These are phyloP conservation scores for Leucocoprinus birnbaumii DNA, from an alignment of 768 basidiomycete genomes.

Conservation along the genomic window DNA sequence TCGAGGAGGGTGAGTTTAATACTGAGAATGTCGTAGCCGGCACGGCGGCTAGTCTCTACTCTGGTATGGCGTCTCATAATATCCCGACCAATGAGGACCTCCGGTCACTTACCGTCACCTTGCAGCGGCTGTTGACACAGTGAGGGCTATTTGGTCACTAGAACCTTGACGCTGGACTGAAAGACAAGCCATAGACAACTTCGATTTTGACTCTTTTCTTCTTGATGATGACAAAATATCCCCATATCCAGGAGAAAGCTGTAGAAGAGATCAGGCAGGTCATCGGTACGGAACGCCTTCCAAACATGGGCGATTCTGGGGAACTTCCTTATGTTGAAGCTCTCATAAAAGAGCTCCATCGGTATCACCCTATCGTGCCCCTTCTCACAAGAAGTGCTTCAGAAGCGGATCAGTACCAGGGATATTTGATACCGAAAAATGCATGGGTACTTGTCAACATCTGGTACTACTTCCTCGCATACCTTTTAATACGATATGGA, in stretches of 20 bases:
- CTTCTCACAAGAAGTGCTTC: background rate
- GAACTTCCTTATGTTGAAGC: slow-evolving; percentile 34
- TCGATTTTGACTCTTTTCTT: background rate
- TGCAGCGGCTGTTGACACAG: background rate
- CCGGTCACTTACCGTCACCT: background rate
- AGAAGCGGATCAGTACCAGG: background rate
- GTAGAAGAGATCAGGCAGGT: slow-evolving; percentile 20
- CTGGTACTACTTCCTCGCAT: background rate
- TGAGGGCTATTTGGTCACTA: background rate
- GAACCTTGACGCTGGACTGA: background rate
- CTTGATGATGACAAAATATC: slow-evolving; percentile 4
- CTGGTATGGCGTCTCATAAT: background rate
- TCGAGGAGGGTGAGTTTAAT: background rate
- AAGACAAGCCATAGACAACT: background rate
- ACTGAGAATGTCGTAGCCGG: background rate
- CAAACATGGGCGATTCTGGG: slow-evolving; percentile 18
- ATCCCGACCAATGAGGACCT: background rate
- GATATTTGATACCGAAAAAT: background rate
- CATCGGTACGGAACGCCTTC: slow-evolving; percentile 16
- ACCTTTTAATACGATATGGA: background rate
- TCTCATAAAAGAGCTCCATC: slow-evolving; percentile 26
- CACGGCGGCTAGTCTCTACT: background rate
- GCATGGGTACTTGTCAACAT: background rate
- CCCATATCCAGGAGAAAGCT: slow-evolving; percentile 17
- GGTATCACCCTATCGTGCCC: slow-evolving; percentile 7